phyloP scores from a whole-genome alignment of 192 early-diverging fungal species.

The Podochytrium sp. region DNA sequence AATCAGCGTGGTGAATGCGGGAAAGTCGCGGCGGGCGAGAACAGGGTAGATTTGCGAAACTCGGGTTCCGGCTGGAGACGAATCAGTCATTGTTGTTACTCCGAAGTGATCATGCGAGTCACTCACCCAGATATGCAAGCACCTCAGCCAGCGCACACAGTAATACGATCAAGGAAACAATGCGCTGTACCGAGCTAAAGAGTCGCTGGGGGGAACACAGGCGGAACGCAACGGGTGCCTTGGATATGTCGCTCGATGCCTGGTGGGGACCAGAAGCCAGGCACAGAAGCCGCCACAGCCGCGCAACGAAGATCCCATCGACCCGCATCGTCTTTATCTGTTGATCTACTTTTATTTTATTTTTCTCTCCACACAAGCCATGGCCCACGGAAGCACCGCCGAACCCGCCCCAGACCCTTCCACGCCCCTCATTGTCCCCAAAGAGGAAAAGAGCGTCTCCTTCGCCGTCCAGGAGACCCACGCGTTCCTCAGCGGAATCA shows the following conservation, averaged over 20 bases:
- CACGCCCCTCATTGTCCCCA: no score
- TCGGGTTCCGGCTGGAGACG: slow-evolving; percentile 52
- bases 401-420: no score
- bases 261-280: neutral
- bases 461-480: slow-evolving; percentile 29
- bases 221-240: neutral
- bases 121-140: neutral
- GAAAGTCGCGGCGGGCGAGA: slow-evolving; percentile 65
- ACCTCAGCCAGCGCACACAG: slow-evolving; percentile 6
- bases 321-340: no score
- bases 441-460: slow-evolving; percentile 10
- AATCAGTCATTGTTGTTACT: neutral
- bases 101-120: neutral
- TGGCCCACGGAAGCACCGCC: no score
- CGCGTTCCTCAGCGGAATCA: slow-evolving; percentile 34
- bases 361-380: no score
- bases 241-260: neutral
- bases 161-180: no score
- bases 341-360: no score
- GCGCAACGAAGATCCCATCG: neutral
- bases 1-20: slow-evolving; percentile 60
- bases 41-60: slow-evolving; percentile 78
- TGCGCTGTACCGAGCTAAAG: no score
- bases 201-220: neutral
- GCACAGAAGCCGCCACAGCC: slow-evolving; percentile 8